Base-by-base conservation (phyloP, 805 yeast genomes). In the Cyberlindnera maritima region DNA sequence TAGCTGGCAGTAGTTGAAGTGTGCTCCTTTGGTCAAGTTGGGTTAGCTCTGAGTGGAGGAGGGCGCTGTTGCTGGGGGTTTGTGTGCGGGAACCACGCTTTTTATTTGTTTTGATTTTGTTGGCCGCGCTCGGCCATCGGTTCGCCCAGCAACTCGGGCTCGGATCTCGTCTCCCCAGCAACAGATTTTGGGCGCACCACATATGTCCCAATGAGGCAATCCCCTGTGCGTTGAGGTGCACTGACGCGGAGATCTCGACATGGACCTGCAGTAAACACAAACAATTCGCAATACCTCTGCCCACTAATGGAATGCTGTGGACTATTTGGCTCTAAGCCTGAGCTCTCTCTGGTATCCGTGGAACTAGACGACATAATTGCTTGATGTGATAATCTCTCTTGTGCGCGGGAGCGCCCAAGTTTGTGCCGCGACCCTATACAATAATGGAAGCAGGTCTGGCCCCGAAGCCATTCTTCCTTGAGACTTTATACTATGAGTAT, bases 91-190 rank as follows among this genome's bases (percentile, higher is more conserved):
- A 23, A 36, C 46, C 39, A 9, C 44, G 41, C 46, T 35, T 48
- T 48, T 48, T 48, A 48, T 48, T 48, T 48, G 52, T 48, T 48
- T 48, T 48, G 52, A 41, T 48, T 44, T 46, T 46, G 42, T 41
- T 38, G 42, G 46, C 41, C 44, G 36, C 29, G 44, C 40, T 36
- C 43, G 39, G 41, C 29, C 44, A 43, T 48, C 45, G 51, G 51
- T 48, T 48, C 42, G 42, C 47, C 42, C 48, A 40, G 51, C 48
- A 48, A 48, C 47, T 37, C 32, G 40, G 11, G 31, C 31, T 37
- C n/a, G 31, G 15, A 15, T 26, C 41, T 6, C 12, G 48, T 43
- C 31, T 29, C 36, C 36, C 17, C 10, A 28, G 38, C 41, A 41
- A 40, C 42, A 10, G 13, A 2, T n/a, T n/a, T 14, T n/a, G 35